A percentile compares a stretch with the other conserved stretches of the same genome.
Conservation (phyloP, 352 stramenopile species). For the Pythium grandisporangium region DNA sequence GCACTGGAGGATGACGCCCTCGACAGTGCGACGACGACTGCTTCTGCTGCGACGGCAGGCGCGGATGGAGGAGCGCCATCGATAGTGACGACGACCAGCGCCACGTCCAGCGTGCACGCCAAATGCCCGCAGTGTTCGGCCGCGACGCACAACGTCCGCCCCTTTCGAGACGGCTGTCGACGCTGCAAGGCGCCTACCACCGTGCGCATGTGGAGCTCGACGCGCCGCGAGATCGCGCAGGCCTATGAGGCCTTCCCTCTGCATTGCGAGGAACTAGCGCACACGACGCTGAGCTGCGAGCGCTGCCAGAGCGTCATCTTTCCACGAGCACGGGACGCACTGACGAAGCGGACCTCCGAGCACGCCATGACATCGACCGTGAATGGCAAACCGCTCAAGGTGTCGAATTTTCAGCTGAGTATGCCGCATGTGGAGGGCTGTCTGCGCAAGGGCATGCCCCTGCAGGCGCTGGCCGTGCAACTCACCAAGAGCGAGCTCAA, state of each 20-base stretch:
- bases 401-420: constrained; percentile 79
- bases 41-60: not conserved
- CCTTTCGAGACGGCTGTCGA: constrained; percentile 77
- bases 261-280: constrained; percentile 56
- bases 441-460: constrained; percentile 70
- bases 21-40: constrained; percentile 1
- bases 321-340: constrained; percentile 47
- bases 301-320: constrained; percentile 68
- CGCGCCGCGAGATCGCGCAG: constrained; percentile 49
- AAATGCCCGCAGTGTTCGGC: constrained; percentile 80
- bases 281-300: constrained; percentile 69
- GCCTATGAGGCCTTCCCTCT: constrained; percentile 58
- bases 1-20: constrained; percentile 1
- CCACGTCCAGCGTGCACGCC: constrained; percentile 36
- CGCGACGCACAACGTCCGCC: constrained; percentile 74
- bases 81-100: no score
- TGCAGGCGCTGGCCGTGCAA: constrained; percentile 53
- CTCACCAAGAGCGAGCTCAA: constrained; percentile 83
- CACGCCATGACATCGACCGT: constrained; percentile 39
- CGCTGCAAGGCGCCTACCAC: constrained; percentile 66
- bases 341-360: constrained; percentile 45
- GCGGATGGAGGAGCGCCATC: constrained; percentile 6
- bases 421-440: constrained; percentile 86
- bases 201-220: constrained; percentile 68
- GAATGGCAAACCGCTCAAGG: constrained; percentile 58